Evolutionary conservation across 305 asterid genomes (phyloP), one percentile per base, ranked within the genome.

Genomic region (Stenogyne calaminthoides): DNA sequence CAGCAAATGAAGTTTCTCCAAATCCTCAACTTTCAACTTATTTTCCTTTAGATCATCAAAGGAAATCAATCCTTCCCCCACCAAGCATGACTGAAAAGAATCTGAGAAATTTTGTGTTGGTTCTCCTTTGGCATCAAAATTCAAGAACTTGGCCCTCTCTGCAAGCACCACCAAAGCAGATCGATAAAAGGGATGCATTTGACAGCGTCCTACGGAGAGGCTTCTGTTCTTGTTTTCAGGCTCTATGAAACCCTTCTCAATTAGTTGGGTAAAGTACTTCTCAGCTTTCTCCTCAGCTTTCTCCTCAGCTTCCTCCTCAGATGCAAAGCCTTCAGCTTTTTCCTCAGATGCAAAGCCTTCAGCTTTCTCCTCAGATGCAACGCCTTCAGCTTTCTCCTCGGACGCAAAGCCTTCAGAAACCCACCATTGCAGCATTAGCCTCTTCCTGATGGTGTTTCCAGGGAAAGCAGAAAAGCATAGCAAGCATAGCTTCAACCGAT

Each of bases 351-450:
- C n/a, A n/a, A n/a, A n/a, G n/a, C n/a, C n/a, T n/a, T n/a, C n/a
- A n/a, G n/a, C n/a, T n/a, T n/a, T n/a, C n/a, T 72, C 65, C 76
- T 80, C 71, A 0, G 36, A 60, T 0, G 37, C 10, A 37, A 66
- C 81, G 25, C 87, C 85, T 58, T 86, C 91, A 0, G 64, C 81
- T 7, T 7, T 55, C 2, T 72, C 65, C 76, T 80, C 71, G 0
- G 37, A 60, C 0, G 46, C 10, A 39, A 66, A 82, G 27, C 89
- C 85, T 58, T 86, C 91, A 0, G 65, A 55, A 7, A 72, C 74
- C 91, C 89, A 86, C 89, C 91, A 86, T 7, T 79, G 78, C 56
- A 79, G 69, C 86, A 86, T 72, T 44, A 82, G 70, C 72, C 86
- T 70, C 83, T 76, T 86, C 77, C 77, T 84, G 67, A 86, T 77